phyloP scores from a whole-genome alignment of 805 yeast species.

The Wickerhamiella azymoides region DNA sequence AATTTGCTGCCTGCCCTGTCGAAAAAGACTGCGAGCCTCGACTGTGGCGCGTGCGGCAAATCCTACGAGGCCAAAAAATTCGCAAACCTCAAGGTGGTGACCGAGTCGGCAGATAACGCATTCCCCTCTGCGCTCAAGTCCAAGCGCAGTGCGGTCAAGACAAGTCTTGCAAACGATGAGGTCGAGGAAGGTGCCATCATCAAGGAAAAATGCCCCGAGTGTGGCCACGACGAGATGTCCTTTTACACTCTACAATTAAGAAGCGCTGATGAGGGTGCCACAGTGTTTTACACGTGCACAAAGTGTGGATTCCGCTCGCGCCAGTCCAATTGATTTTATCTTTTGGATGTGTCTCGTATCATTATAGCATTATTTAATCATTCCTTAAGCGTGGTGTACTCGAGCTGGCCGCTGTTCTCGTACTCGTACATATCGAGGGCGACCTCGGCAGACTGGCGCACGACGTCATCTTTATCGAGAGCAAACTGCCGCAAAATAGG shows the following conservation, averaged over 20 bases:
- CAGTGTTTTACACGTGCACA: constrained; percentile 94
- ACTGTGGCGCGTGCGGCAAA: constrained; percentile 43
- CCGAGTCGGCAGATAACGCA: constrained; percentile 81
- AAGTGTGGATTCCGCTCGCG: constrained; percentile 86
- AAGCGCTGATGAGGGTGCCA: constrained; percentile 98
- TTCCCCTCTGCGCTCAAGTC: constrained; percentile 76
- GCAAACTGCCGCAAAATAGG: constrained; percentile 73
- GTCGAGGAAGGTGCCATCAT: constrained; percentile 92
- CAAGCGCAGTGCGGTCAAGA: constrained; percentile 83
- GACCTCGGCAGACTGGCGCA: constrained; percentile 91
- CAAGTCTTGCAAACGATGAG: constrained; percentile 60
- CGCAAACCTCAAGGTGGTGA: constrained; percentile 69
- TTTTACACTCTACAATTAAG: constrained; percentile 93
- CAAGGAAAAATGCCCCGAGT: constrained; percentile 95
- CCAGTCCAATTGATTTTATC: constrained; percentile 55
- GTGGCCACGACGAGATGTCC: constrained; percentile 97
- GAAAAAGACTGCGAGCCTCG: constrained; percentile 32
- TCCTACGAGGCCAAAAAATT: constrained; percentile 37
- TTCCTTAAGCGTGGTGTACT: constrained; percentile 39
- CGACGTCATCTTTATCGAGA: constrained; percentile 74
- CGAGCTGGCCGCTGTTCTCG: constrained; percentile 72
- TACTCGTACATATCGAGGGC: constrained; percentile 97
- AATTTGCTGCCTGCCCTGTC: constrained; percentile 63
- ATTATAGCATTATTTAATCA: neutral
- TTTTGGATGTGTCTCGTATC: no score